Percentiles rank a stretch among this genome's conserved stretches.
phyloP scores from a whole-genome alignment of 2,329 filamentous ascomycete genomes.

The Fusarium verticillioides region DNA sequence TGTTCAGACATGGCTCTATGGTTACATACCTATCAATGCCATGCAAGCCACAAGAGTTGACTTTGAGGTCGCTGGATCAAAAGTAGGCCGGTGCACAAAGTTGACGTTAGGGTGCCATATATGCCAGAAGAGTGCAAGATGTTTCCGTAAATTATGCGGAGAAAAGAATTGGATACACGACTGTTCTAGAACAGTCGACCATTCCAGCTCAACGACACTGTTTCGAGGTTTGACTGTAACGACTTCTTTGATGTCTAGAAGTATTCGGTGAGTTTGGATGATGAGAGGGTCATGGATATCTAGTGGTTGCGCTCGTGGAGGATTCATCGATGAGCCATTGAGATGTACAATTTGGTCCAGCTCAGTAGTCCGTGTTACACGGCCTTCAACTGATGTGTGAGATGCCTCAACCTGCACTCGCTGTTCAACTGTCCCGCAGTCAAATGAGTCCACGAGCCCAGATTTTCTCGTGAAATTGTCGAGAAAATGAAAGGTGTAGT shows the following conservation, averaged over 20 bases:
- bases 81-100: neutral
- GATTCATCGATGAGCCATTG: too few relatives aligned
- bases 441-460: neutral
- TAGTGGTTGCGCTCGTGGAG: neutral
- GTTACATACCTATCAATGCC: neutral
- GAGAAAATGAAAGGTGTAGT: neutral
- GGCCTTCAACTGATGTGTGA: neutral
- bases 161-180: neutral
- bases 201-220: neutral
- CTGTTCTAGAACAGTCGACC: neutral
- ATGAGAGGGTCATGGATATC: neutral
- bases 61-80: neutral
- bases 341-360: neutral
- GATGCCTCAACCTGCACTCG: neutral
- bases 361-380: rapidly evolving
- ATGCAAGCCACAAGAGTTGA: neutral
- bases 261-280: neutral
- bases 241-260: neutral
- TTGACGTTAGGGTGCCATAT: constrained; percentile 6
- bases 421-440: neutral
- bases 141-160: neutral
- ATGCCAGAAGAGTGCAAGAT: neutral
- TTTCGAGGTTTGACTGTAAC: neutral
- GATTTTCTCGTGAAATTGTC: neutral
- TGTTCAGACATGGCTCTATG: too few relatives aligned